Conservation (phyloP, 306 rosid species). For the Dalbergia oliveri region DNA sequence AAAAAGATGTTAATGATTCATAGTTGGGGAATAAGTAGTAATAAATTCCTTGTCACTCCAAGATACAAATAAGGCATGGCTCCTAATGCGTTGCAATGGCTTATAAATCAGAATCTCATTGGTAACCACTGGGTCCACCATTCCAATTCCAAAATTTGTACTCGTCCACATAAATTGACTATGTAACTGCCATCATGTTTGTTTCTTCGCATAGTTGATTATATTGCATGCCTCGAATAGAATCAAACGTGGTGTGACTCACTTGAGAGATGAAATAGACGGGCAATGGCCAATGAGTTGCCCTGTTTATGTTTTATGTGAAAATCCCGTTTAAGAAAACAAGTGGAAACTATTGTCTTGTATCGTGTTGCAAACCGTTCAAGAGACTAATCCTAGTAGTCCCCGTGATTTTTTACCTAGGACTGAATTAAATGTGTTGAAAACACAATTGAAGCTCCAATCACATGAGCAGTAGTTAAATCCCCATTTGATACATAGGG, state of each 20-base stretch:
- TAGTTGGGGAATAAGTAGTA: no score
- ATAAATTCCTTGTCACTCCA: no score
- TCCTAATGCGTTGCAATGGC: background rate
- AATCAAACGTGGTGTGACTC: constrained; percentile 2
- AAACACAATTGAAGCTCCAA: background rate
- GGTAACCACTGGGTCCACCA: constrained; percentile 30
- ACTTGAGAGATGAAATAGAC: constrained; percentile 38
- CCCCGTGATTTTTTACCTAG: background rate
- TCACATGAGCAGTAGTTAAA: background rate
- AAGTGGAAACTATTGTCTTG: background rate
- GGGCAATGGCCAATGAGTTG: background rate
- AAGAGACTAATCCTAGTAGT: background rate
- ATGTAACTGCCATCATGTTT: constrained; percentile 29
- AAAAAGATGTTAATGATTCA: no score
- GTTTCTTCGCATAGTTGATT: background rate
- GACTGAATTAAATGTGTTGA: background rate
- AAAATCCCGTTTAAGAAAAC: constrained; percentile 4
- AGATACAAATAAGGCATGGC: background rate
- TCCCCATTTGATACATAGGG: no score
- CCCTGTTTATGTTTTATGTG: background rate
- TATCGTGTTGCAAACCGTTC: background rate
- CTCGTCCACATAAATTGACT: constrained; percentile 23
- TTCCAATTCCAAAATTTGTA: constrained; percentile 22
- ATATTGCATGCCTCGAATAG: background rate
- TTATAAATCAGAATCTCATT: background rate